Evolutionary conservation across 2,329 filamentous ascomycete genomes (phyloP).

Genomic region (Xylariaceae sp.): DNA sequence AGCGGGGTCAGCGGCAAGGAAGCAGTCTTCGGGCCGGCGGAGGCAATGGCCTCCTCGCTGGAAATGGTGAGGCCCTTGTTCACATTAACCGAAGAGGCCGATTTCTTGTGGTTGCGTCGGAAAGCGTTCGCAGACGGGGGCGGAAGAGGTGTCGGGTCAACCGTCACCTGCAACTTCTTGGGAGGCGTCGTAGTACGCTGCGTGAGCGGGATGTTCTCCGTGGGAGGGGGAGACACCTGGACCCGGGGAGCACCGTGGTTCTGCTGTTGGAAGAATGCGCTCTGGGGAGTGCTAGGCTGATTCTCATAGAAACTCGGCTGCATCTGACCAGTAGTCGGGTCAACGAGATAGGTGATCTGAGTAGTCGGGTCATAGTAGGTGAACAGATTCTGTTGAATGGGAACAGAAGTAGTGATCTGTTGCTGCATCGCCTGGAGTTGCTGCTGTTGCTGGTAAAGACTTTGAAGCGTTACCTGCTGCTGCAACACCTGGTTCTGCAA

Average conservation of each 20-base stretch:
- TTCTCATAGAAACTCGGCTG: conserved; percentile 39
- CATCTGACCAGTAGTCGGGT: conserved; percentile 52
- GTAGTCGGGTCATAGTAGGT: conserved; percentile 81
- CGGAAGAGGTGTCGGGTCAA: conserved; percentile 65
- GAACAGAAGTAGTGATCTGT: conserved; percentile 50
- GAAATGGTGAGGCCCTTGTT: conserved; percentile 48
- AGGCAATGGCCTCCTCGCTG: conserved; percentile 46
- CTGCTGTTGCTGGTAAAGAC: conserved; percentile 50
- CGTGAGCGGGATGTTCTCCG: conserved; percentile 47
- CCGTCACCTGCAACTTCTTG: conserved; percentile 63
- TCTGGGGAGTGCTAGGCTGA: conserved; percentile 37
- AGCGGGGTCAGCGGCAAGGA: conserved; percentile 74
- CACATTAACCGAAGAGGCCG: conserved; percentile 61
- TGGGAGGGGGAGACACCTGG: conserved; percentile 74
- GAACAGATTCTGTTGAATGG: conserved; percentile 69
- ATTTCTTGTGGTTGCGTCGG: conserved; percentile 91
- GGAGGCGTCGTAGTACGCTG: conserved; percentile 62
- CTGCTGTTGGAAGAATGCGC: conserved; percentile 38
- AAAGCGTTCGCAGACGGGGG: conserved; percentile 88
- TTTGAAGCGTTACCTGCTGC: conserved; percentile 45
- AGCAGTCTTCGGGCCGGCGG: conserved; percentile 69
- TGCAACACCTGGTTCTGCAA: conserved; percentile 12
- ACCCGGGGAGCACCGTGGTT: conserved; percentile 58
- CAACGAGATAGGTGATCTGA: conserved; percentile 75
- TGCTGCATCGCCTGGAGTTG: conserved; percentile 63